Evolutionary conservation across 192 early-diverging fungal species (phyloP), one percentile per base, ranked within the genome.

Genomic region (Coemansia sp.): DNA sequence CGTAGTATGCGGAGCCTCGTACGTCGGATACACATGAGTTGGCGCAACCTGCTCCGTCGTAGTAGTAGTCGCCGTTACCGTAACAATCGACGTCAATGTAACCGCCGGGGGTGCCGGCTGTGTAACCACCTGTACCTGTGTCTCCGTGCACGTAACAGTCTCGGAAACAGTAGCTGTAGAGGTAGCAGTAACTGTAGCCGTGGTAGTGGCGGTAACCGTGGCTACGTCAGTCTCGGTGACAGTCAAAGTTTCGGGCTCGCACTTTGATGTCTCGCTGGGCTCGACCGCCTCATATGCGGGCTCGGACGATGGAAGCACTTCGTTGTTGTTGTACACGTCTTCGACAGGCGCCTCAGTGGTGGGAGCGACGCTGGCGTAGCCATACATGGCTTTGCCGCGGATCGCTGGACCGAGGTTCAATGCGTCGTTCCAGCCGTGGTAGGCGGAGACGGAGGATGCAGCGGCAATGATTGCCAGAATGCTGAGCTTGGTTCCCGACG

Each of bases 31-130:
- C 23, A 54, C 52, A 8, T 54, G 52, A 26, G 52, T 29, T 12
- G 52, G 52, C 10, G 21, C 52, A n/a, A 54, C 52, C 23, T 52
- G 7, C 21, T 27, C 25, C 3, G 53, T 61, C 64, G 29, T 31
- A 5, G 29, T 31, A 35, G 66, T 57, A 2, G 59, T 65, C 4
- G 51, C 57, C 10, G 75, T 71, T 26, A 68, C 47, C 6, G 75
- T 71, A 37, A 25, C 47, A 26, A 65, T 57, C 31, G 61, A 71
- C 8, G 74, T 77, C n/a, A 77, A 61, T 1, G 74, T 76, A 25
- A 76, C 68, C 27, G 74, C 60, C 9, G 74, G 74, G 14, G 68
- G 74, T 0, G 74, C 61, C 3, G 74, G 65, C 62, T 69, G 62
- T 2, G 69, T 77, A 21, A 77, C 65, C 3, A 68, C 68, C 52